phyloP scores from a whole-genome alignment of 495 filamentous ascomycete genomes.

The Xylaria intraflava region DNA sequence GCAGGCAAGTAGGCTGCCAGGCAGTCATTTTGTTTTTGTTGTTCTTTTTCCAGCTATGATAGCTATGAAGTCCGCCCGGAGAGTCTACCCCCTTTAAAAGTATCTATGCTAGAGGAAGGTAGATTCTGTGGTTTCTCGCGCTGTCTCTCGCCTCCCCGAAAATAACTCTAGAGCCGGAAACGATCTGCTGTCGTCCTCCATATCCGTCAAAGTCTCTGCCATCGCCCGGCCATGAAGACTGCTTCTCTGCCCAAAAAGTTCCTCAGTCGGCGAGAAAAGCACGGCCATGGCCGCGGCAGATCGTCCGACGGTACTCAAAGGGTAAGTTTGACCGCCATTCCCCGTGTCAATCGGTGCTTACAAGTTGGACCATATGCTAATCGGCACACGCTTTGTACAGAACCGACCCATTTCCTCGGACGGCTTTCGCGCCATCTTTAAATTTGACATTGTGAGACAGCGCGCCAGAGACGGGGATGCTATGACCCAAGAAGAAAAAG shows the following conservation, averaged over 20 bases:
- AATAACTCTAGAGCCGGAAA: neutral
- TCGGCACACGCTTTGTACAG: constrained; percentile 23
- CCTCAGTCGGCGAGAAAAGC: constrained; percentile 68
- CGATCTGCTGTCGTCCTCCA: neutral
- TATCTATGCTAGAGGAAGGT: neutral
- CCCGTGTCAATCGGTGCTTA: constrained; percentile 4
- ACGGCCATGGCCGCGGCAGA: constrained; percentile 42
- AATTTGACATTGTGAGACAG: constrained; percentile 45
- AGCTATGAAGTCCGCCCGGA: constrained; percentile 3
- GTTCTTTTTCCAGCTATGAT: neutral
- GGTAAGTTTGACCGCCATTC: constrained; percentile 30
- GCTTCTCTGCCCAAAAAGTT: constrained; percentile 42
- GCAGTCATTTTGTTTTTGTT: neutral
- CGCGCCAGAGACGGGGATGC: constrained; percentile 49
- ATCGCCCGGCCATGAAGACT: constrained; percentile 30
- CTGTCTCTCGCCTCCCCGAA: neutral
- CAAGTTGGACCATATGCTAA: constrained; percentile 15
- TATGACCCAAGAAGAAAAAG: constrained; percentile 39
- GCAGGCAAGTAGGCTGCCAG: neutral
- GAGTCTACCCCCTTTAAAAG: neutral
- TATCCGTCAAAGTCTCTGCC: neutral
- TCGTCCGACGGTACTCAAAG: constrained; percentile 44
- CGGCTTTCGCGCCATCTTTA: constrained; percentile 50
- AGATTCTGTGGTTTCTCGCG: neutral
- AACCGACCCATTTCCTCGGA: constrained; percentile 34